Evolutionary conservation across 768 basidiomycete genomes (phyloP), one percentile per base, ranked within the genome.

Genomic region (Chalciporus chontae): DNA sequence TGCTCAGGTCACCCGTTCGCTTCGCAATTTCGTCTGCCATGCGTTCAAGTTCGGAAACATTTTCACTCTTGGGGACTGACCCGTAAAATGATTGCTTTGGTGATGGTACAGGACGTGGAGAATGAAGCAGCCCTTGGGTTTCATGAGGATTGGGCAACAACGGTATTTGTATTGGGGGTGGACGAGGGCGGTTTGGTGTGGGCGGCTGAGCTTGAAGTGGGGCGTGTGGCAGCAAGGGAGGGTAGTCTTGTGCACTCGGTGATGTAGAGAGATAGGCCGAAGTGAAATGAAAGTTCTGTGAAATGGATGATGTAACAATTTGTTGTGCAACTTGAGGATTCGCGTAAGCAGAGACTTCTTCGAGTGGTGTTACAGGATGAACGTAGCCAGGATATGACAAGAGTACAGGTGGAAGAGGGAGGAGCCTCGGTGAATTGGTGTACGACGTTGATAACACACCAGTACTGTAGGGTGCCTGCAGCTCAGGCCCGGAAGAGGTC

Each of bases 31-130:
- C 77, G 27, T 80, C 84, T 0, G 85, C 88, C 74, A 92, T 81
- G 64, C 77, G 75, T 68, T 91, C 90, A 45, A 91, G 72, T 52
- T 76, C 72, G 51, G 80, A 79, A 7, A 91, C 86, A n/a, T 80
- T 62, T 4, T 53, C 42, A n/a, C 60, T 66, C 42, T 55, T 68
- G n/a, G 67, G 62, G 13, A 55, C 29, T n/a, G 48, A 47, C 13
- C 53, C 60, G 15, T 44, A 17, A 7, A 55, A 80, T 0, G 82
- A 79, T 37, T 74, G 74, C 55, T 84, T 85, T 6, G 86, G 85
- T 0, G 85, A 86, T 15, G 79, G 73, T 45, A 84, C 70, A 0
- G 88, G 87, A 8, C 84, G 79, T 3, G 89, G 87, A 0, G 86
- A 87, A 52, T 79, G 72, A 3, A 84, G 55, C 2, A 78, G 59